Evolutionary conservation across 805 yeast species (phyloP), one percentile per base, ranked within the genome.

Genomic region (Candida qinlingensis): DNA sequence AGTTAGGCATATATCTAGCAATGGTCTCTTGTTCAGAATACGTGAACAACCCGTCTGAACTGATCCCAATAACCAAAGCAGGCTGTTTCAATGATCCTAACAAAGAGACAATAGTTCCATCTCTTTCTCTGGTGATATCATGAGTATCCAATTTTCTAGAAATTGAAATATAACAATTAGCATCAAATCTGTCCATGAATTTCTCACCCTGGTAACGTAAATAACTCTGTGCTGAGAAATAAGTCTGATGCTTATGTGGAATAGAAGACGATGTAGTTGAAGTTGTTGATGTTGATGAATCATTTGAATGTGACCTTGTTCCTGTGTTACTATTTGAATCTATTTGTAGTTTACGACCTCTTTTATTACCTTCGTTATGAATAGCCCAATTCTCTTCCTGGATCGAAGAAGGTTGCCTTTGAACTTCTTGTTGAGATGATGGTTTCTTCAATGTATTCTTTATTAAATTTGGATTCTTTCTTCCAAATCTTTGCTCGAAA

Each of bases 91-190:
- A 72, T 4, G 80, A 71, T 5, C 68, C 64, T 50, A 94, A 70
- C 8, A 85, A 87, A 19, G 61, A 60, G 30, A 65, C 70, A 26
- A 66, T 51, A 12, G 69, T 70, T n/a, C 72, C 73, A 1, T 57
- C 63, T 49, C 92, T 75, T 47, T 84, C 94, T 50, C 99, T 76
- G 0, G 96, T 81, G 43, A 94, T 80, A 64, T 94, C 99, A 64
- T 94, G 98, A 0, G 99, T 90, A 60, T 94, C 99, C 34, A 94
- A 70, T 66, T 94, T 94, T 60, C 98, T 76, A 0, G 97, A 87
- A 49, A 94, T 88, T 28, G 97, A 81, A 46, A 94, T 90, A 67
- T 94, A 94, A 69, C 98, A 94, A 64, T 94, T 94, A 28, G 99
- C 97, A 66, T 94, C 99, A 60, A 92, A 94, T 58, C 99, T 73